Evolutionary conservation across 306 rosid species (phyloP).

Genomic region (Malus asiatica): DNA sequence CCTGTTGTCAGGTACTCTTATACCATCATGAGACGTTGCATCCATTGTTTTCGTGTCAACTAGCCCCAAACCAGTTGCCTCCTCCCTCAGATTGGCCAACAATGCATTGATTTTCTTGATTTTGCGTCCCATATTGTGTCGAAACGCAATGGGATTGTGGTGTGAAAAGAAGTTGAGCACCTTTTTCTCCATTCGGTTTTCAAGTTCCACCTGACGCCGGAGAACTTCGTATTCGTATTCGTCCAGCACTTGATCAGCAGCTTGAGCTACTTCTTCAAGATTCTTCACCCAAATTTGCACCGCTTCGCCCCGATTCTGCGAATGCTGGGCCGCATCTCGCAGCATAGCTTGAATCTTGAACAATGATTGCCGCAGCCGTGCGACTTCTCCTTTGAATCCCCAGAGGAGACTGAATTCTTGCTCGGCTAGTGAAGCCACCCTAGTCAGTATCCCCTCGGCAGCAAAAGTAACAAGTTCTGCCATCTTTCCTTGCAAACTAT

Average conservation of each 20-base stretch:
- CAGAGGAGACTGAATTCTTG: not conserved
- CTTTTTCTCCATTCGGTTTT: not conserved
- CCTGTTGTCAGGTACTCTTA: not conserved
- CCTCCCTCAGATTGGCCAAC: not conserved
- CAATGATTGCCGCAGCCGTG: not conserved
- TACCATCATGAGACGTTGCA: not conserved
- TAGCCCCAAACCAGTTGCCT: not conserved
- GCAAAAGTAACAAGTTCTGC: no score
- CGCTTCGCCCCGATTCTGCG: not conserved
- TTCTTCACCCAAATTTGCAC: constrained; percentile 1
- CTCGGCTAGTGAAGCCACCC: not conserved
- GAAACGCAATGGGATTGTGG: not conserved
- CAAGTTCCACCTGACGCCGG: not conserved
- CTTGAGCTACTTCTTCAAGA: not conserved
- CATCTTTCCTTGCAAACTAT: no score
- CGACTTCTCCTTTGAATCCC: constrained; percentile 7
- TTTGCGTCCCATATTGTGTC: not conserved
- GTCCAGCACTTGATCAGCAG: constrained; percentile 1
- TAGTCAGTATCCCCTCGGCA: not conserved
- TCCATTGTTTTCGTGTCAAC: not conserved
- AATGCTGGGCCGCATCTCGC: not conserved
- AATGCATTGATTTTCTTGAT: not conserved
- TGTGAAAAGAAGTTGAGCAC: not conserved
- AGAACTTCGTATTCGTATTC: constrained; percentile 2
- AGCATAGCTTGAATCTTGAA: not conserved